Conservation (phyloP, 768 basidiomycete genomes). For the Boletus bicolor region DNA sequence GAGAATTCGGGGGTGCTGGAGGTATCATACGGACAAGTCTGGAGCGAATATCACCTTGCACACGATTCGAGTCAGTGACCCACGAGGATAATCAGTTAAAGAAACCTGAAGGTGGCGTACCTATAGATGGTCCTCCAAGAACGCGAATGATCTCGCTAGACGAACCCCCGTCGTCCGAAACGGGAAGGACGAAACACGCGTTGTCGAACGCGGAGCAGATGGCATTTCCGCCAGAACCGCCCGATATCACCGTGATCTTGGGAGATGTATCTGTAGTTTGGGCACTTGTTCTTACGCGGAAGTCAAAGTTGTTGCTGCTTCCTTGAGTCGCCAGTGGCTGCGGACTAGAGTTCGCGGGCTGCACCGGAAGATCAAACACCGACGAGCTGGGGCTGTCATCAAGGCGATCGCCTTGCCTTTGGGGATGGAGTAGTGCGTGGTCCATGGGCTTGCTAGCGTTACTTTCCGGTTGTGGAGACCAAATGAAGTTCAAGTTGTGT, state of each 20-base stretch:
- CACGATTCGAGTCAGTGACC: slow-evolving; percentile 2
- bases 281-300: slow-evolving; percentile 1
- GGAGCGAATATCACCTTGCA: slow-evolving; percentile 80
- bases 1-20: slow-evolving; percentile 50
- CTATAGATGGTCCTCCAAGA: slow-evolving; percentile 82
- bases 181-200: slow-evolving; percentile 83
- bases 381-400: slow-evolving; percentile 63
- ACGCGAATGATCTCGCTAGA: slow-evolving; percentile 94
- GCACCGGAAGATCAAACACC: slow-evolving; percentile 69
- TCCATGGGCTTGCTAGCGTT: slow-evolving; percentile 11
- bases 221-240: slow-evolving; percentile 92
- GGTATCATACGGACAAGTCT: slow-evolving; percentile 88
- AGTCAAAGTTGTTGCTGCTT: slow-evolving; percentile 1
- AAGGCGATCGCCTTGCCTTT: slow-evolving; percentile 5
- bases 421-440: slow-evolving; percentile 8
- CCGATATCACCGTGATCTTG: slow-evolving; percentile 77
- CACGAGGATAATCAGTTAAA: slow-evolving; percentile 11
- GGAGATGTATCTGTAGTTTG: slow-evolving; percentile 19
- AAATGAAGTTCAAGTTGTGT: not conserved
- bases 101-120: slow-evolving; percentile 35
- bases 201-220: slow-evolving; percentile 80
- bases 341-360: slow-evolving; percentile 22
- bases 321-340: slow-evolving; percentile 20
- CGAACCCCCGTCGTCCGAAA: slow-evolving; percentile 94
- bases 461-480: not conserved